Base-by-base conservation (phyloP, 305 asterid species). In the Galium porrigens region DNA sequence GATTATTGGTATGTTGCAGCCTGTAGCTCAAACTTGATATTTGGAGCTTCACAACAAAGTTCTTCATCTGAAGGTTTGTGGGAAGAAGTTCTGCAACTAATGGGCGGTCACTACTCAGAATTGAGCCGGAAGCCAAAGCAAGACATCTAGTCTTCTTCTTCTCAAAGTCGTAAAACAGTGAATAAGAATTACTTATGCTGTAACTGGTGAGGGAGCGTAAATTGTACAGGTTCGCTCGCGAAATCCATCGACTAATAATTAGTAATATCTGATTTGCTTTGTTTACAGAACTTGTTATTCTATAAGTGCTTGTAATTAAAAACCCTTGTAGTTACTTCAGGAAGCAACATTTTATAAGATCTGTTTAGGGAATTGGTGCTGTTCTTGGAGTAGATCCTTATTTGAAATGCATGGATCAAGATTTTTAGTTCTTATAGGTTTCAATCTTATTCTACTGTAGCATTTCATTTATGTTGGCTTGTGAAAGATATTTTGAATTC, bases 51-150 rank as follows among this genome's bases (percentile, higher is more conserved):
- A 9, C 81, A 78, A 69, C 81, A 78, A 70, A 74, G 44, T 73
- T 75, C 83, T 46, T 82, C 86, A 1, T 67, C 90, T 3, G 84
- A 80, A n/a, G 78, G 86, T 65, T 72, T 91, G 79, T 91, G 98
- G 98, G 86, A 77, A 77, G 95, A 89, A 80, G 78, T 85, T 79
- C 83, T 92, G 77, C 95, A 83, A 70, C 84, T 89, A 36, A 92
- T 92, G 99, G 96, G 96, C 3, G 96, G 95, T 58, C 91, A 74
- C 33, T 92, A 92, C 82, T 83, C 95, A 0, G 98, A 89, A 66
- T 63, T 87, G 74, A 89, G 96, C 88, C 94, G 95, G 77, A 89
- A 87, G 77, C 99, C 99, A 61, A 87, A 83, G 90, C 90, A 85
- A 75, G 96, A 92, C 72, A 60, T 79, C 55, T 88, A 86, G 84